Conservation (phyloP, 352 stramenopile species). For the Phytophthora citricola region DNA sequence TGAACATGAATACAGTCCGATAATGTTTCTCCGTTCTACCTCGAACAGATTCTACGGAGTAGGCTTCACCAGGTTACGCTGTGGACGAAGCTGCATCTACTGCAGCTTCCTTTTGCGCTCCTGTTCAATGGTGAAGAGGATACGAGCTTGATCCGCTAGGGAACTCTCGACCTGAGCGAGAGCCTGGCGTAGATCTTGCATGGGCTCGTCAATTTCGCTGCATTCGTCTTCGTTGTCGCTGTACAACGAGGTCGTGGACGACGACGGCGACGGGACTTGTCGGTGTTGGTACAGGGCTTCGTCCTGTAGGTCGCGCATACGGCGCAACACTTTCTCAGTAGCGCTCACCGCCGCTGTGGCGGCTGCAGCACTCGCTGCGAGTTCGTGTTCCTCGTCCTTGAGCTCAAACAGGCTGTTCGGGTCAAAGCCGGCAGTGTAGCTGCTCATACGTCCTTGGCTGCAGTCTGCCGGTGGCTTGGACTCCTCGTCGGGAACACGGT, state of each 20-base stretch:
- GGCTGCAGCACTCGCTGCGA: constrained; percentile 14
- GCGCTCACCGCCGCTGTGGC: constrained; percentile 25
- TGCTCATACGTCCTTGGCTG: constrained; percentile 19
- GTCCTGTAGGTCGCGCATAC: constrained; percentile 39
- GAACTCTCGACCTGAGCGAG: constrained; percentile 60
- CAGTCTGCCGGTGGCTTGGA: constrained; percentile 4
- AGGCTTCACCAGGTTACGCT: constrained; percentile 6
- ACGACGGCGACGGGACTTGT: constrained; percentile 28
- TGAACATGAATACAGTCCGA: constrained; percentile 28
- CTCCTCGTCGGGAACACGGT: constrained; percentile 23
- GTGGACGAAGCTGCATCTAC: constrained; percentile 6
- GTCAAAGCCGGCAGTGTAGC: constrained; percentile 39
- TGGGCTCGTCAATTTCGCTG: constrained; percentile 27
- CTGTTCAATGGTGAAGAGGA: constrained; percentile 55
- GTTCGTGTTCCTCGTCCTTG: constrained; percentile 34
- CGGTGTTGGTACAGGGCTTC: constrained; percentile 37
- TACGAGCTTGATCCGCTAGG: constrained; percentile 58
- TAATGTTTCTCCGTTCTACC: constrained; percentile 26
- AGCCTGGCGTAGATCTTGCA: constrained; percentile 37
- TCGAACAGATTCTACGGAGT: constrained; percentile 2
- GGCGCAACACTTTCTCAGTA: constrained; percentile 30
- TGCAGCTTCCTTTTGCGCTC: constrained; percentile 40
- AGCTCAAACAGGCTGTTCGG: constrained; percentile 48
- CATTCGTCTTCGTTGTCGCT: constrained; percentile 24
- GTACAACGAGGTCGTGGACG: constrained; percentile 32